Evolutionary conservation across 495 filamentous ascomycete species (phyloP), one percentile per base, ranked within the genome.

Genomic region (Tricharina praecox): DNA sequence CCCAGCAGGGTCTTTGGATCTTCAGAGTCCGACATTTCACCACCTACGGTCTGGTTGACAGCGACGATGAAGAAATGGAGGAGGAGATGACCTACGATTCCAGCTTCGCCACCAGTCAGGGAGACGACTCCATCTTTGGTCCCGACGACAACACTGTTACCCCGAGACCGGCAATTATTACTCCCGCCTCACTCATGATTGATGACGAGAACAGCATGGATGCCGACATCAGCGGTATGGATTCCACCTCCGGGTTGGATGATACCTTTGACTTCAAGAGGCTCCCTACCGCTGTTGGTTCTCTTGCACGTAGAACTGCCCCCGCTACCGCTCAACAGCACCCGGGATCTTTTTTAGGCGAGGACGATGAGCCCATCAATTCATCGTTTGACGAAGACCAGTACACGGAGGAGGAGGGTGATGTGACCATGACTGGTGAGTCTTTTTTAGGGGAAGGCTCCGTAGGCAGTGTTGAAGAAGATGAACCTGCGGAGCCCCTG

Each of bases 1-100:
- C 60, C 32, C 72, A 81, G 16, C 82, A 75, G 24, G 90, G 90
- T 44, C 74, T 81, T 20, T 97, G 90, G 90, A 72, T 74, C 4
- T 97, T 97, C 67, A 77, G 68, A 16, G 90, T 97, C 32, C 76
- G 85, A 50, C 90, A 97, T 64, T 97, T 86, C 64, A 94, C 85
- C 13, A 93, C 85, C 7, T 97, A 97, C 62, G 85, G 79, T n/a
- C 69, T 95, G 41, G 80, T 85, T 52, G 83, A 90, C 52, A 82
- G 87, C 35, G 82, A 83, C 21, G 79, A 85, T 37, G 81, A 85
- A 28, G 73, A 77, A 13, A 72, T 40, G 67, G 65, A 55, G 75
- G 65, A 61, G 64, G 61, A 68, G 61, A 68, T 62, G 58, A 60
- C 66, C 18, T 67, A 65, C 51, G 70, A 72, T 45, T 52, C 56